Evolutionary conservation across 2,329 filamentous ascomycete genomes (phyloP), one percentile per base, ranked within the genome.

Genomic region (Triangularia verruculosa): DNA sequence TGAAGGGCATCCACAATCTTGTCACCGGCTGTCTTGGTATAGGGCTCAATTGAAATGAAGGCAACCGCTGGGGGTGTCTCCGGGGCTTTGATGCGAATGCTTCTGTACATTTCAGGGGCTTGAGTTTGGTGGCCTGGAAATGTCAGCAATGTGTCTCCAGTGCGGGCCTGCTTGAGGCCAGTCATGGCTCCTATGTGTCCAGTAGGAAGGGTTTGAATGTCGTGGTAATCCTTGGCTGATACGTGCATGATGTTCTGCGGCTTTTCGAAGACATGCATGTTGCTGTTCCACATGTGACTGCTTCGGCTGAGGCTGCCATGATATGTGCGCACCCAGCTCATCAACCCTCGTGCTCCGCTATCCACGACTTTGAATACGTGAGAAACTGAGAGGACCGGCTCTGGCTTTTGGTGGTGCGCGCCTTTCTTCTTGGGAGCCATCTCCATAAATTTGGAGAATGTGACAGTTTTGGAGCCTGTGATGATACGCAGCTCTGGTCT

Each of bases 331-430:
- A 98, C 89, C 72, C 96, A 98, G 66, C 96, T 93, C 64, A 98
- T 83, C 61, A 96, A 89, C 17, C 95, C 95, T 62, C 93, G 88
- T 67, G 89, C 89, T 8, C 90, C 81, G 72, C 98, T 94, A 68
- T 94, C 90, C 67, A 95, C 92, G 5, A 98, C 95, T 76, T 99
- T 99, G 84, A 98, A 99, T 1, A 98, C 85, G 15, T 89, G 91
- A 25, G 86, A 83, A 2, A 86, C 77, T 5, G 82, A 78, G 8
- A 79, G 77, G 56, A 78, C 66, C 1, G 72, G 72, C 7, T 74
- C 65, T 47, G 39, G 39, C 12, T 76, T 73, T 8, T 75, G 72
- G 7, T 61, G 59, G 59, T 68, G 67, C 9, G 73, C 67, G 22
- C 74, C 74, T 65, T 79, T 80, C 24, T 77, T 74, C 1, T 66